These are phyloP conservation scores for Fusarium sp. DNA, from an alignment of 2,329 filamentous ascomycete species.

Conservation along the genomic window DNA sequence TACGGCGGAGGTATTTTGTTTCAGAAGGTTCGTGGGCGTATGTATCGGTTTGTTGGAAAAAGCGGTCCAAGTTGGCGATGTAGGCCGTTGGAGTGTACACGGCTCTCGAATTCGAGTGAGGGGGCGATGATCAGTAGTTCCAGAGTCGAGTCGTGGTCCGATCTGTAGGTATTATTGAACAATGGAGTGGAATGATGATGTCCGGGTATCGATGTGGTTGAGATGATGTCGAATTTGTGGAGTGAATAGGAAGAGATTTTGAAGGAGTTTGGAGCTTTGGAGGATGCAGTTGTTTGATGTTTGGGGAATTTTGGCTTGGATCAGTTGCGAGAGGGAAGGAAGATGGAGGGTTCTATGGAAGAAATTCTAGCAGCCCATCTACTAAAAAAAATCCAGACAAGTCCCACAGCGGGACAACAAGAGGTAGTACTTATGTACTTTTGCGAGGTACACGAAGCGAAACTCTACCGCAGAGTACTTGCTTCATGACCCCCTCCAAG, in stretches of 20 bases:
- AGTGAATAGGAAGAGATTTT: neutral
- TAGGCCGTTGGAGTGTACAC: conserved; percentile 26
- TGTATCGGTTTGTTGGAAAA: conserved; percentile 4
- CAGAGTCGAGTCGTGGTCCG: conserved; percentile 7
- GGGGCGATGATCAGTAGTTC: conserved; percentile 30
- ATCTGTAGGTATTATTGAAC: conserved; percentile 15
- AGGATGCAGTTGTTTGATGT: conserved; percentile 23
- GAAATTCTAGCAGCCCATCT: conserved; percentile 37
- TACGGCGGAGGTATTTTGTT: conserved; percentile 9
- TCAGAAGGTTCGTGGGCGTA: neutral
- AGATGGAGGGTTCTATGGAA: conserved; percentile 24
- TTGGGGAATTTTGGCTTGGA: conserved; percentile 30
- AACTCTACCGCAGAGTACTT: conserved; percentile 2
- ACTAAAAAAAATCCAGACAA: conserved; percentile 22
- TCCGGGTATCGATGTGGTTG: conserved; percentile 20
- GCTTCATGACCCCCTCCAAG: neutral
- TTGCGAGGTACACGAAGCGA: neutral
- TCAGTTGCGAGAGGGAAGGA: conserved; percentile 31
- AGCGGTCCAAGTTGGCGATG: conserved; percentile 31
- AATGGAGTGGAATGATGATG: neutral
- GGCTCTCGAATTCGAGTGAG: conserved; percentile 32
- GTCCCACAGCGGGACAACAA: conserved; percentile 1
- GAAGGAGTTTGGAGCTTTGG: conserved; percentile 9
- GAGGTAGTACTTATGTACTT: neutral
- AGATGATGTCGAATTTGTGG: neutral